Percentiles rank a stretch among this genome's conserved stretches.
Evolutionary conservation across 768 basidiomycete species (phyloP).

Genomic region (Pleurotus salmoneostramineus): DNA sequence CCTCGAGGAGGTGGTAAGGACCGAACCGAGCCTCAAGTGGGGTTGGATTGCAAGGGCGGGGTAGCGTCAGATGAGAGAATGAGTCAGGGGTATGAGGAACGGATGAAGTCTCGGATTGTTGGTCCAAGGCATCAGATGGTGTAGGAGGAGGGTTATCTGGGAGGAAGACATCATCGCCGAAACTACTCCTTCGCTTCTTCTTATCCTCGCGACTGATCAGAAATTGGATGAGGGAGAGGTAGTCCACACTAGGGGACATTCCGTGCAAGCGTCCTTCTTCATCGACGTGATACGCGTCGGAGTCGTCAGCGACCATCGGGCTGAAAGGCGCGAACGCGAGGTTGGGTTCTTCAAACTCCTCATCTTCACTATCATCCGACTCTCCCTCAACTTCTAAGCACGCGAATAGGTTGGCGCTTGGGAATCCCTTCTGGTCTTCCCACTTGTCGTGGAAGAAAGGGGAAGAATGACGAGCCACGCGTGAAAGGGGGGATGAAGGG

Average conservation of each 20-base stretch:
- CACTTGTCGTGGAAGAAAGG: background rate
- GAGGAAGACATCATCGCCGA: background rate
- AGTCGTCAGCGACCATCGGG: background rate
- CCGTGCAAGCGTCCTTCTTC: too few species aligned
- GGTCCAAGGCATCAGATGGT: background rate
- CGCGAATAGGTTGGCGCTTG: background rate
- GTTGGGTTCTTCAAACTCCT: background rate
- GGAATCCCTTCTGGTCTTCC: background rate
- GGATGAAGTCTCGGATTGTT: background rate
- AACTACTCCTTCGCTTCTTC: background rate
- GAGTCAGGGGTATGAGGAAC: background rate
- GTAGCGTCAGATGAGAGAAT: background rate
- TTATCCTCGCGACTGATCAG: background rate
- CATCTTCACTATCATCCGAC: background rate
- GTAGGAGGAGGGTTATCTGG: background rate
- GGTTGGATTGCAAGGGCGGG: conserved; percentile 1
- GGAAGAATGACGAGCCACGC: too few species aligned
- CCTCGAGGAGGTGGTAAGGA: background rate
- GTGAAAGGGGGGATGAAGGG: too few species aligned
- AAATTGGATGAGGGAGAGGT: background rate
- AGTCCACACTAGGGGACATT: background rate
- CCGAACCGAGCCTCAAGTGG: background rate
- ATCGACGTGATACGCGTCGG: background rate
- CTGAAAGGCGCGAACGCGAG: background rate
- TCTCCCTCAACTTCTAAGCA: background rate